These are phyloP conservation scores for Thermochaetoides dissita DNA, from an alignment of 2,329 filamentous ascomycete genomes.

Conservation along the genomic window DNA sequence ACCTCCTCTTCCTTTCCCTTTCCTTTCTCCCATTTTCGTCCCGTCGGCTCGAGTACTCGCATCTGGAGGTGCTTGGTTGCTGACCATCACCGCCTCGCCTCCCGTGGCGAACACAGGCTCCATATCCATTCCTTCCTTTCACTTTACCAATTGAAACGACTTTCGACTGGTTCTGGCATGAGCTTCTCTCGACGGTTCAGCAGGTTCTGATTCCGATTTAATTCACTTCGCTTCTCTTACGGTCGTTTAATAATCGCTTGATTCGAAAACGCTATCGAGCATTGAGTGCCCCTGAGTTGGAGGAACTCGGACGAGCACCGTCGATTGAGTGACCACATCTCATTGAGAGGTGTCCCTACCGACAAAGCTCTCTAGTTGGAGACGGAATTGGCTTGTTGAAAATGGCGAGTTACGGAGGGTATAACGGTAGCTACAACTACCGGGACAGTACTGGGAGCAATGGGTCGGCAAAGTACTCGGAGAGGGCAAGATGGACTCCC, in stretches of 20 bases:
- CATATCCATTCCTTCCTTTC: conserved; percentile 19
- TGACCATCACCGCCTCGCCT: conserved; percentile 19
- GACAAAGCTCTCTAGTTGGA: no score
- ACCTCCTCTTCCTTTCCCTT: conserved; percentile 11
- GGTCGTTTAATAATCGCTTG: no score
- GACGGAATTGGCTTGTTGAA: not conserved
- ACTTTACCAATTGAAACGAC: conserved; percentile 9
- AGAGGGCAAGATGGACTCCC: conserved; percentile 70
- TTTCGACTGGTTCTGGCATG: conserved; percentile 19
- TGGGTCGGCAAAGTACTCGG: conserved; percentile 34
- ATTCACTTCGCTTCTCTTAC: conserved; percentile 3
- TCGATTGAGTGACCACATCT: not conserved
- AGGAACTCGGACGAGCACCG: conserved; percentile 4
- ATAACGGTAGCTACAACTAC: conserved; percentile 18
- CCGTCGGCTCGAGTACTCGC: no score
- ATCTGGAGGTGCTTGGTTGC: conserved; percentile 21
- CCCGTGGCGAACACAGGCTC: conserved; percentile 22
- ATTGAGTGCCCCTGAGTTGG: conserved; percentile 5
- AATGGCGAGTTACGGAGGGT: conserved; percentile 25
- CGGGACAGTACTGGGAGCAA: conserved; percentile 12
- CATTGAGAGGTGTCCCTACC: no score
- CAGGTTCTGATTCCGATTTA: conserved; percentile 36
- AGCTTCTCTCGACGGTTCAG: conserved; percentile 29
- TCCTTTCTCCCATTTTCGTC: not conserved
- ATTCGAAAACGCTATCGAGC: conserved; percentile 4